Evolutionary conservation across 2,329 filamentous ascomycete genomes (phyloP).

Genomic region (Emmonsia crescens): DNA sequence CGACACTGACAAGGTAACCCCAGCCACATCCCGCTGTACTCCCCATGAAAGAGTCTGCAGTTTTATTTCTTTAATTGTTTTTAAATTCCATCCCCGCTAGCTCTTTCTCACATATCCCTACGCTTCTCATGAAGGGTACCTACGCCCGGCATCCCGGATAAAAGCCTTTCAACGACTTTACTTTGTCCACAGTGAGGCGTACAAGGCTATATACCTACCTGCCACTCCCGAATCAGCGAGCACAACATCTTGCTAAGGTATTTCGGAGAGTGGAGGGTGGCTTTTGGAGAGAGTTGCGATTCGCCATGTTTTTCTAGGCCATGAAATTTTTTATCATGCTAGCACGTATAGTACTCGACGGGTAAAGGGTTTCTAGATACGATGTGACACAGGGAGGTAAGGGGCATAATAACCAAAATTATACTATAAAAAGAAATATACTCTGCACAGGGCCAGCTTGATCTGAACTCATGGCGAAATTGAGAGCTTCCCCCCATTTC

Average conservation of each 20-base stretch:
- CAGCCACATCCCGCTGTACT: neutral
- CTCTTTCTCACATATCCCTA: neutral
- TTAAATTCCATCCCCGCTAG: neutral
- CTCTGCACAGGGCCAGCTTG: no score
- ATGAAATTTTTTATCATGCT: no score
- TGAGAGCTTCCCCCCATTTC: neutral
- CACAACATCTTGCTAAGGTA: no score
- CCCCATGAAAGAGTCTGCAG: neutral
- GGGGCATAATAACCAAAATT: neutral
- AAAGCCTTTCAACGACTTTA: neutral
- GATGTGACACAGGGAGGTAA: neutral
- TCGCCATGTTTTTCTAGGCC: neutral
- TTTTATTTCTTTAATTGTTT: neutral
- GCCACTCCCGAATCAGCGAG: neutral
- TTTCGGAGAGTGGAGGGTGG: neutral
- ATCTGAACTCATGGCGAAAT: neutral
- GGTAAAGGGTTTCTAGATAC: neutral
- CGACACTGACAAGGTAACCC: neutral
- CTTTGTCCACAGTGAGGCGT: no score
- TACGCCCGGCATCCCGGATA: neutral
- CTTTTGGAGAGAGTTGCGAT: neutral
- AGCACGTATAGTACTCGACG: neutral
- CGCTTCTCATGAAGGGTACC: neutral
- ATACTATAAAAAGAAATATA: neutral
- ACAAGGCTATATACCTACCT: neutral